Evolutionary conservation across 2,329 filamentous ascomycete species (phyloP), one percentile per base, ranked within the genome.

Genomic region (Botrytis fragariae): DNA sequence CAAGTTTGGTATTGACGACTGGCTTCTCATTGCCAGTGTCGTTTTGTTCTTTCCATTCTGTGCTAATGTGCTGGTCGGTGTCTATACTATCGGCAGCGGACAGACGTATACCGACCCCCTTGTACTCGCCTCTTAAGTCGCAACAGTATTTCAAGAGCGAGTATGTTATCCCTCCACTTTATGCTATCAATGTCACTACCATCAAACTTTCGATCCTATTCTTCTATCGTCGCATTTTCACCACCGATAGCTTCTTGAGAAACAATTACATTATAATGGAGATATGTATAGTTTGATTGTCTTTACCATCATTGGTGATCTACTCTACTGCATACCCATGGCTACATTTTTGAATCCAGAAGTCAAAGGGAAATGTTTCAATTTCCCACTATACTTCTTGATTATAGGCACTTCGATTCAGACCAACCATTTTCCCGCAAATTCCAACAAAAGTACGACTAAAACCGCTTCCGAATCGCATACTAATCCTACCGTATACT

Each of bases 201-300:
- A 29, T 42, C 14, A 65, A 45, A 35, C 44, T 65, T 65, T 65
- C 62, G 25, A 65, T 65, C 8, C 39, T 65, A 32, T 65, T 42
- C 44, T 65, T 65, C 37, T 65, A 65, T 65, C 62, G 62, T 9
- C 62, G 62, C 20, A 65, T 65, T 44, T 65, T 65, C 25, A 42
- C 37, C 14, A 44, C 62, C 37, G 32, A 32, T 37, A 25, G 59
- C 10, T 65, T 44, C 25, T 18, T 65, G 10, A 65, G 44, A 45
- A 65, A 65, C 16, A 45, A 42, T 12, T 44, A 18, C 10, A 42
- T 65, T 44, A 10, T 65, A 25, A 42, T 65, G 0, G 62, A 16
- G 10, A 29, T 65, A 29, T 65, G 62, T 20, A 44, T 6, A 22
- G 39, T 45, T 45, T 65, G 62, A 39, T 65, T 65, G 25, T 65